Evolutionary conservation across 2,329 filamentous ascomycete genomes (phyloP), one percentile per base, ranked within the genome.

Genomic region (Waltergamsia citrina): DNA sequence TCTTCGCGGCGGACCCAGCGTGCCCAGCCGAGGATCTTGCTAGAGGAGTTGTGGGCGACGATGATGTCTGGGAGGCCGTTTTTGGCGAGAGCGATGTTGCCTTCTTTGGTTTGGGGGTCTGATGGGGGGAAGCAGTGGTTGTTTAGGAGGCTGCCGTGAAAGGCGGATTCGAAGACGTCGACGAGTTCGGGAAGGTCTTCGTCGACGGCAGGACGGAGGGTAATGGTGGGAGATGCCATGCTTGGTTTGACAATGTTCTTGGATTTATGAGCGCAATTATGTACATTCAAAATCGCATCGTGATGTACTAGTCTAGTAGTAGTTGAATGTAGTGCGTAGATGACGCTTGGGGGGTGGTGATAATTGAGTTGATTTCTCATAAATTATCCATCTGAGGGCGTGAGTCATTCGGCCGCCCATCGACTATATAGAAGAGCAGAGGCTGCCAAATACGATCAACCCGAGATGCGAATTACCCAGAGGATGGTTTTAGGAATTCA

Each of bases 121-220:
- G 47, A 48, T 4, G 48, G 38, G 7, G 44, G 44, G 35, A 52
- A 49, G 45, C 50, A 49, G 35, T 43, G 44, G n/a, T 42, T 34
- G 36, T 54, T 57, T 40, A 61, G 46, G 40, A 36, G 32, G 46
- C 47, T 36, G 34, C 40, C 29, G 4, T 41, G 38, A 31, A 61
- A 63, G 29, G 54, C 50, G 18, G 48, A 44, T 32, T 48, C 42
- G 33, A 48, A 42, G 39, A 56, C 45, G 9, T 41, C 35, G 21
- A 52, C 35, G 38, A 63, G 47, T n/a, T 36, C 37, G 5, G 49
- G 41, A 22, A 54, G 40, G 39, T 63, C 58, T 5, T 41, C 33
- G 3, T 48, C 38, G 2, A 48, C 59, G 27, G 60, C 67, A 22
- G 52, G 50, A 20, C 65, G 62, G 36, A 68, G 35, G 14, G 23